phyloP scores from a whole-genome alignment of 202 grass and related monocot species.

The Panicum hallii region DNA sequence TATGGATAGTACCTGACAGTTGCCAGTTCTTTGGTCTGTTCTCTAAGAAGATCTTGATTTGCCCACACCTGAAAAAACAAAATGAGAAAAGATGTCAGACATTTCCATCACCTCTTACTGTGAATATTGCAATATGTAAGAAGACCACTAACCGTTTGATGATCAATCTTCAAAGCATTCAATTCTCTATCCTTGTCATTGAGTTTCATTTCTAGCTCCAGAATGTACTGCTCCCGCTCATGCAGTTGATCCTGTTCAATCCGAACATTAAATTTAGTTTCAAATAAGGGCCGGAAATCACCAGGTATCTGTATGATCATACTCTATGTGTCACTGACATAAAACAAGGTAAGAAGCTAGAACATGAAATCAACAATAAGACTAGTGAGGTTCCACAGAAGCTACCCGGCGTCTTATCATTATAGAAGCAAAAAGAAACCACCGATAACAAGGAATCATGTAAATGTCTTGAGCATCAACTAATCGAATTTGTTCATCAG shows the following conservation, averaged over 20 bases:
- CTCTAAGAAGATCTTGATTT: slow-evolving; percentile 94
- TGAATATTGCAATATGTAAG: slow-evolving; percentile 32
- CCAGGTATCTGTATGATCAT: background rate
- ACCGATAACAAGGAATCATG: background rate
- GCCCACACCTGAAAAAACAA: slow-evolving; percentile 78
- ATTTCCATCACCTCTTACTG: background rate
- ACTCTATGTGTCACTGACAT: background rate
- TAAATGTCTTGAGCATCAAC: slow-evolving; percentile 1
- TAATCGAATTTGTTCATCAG: slow-evolving; percentile 17
- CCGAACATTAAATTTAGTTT: slow-evolving; percentile 22
- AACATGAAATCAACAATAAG: background rate
- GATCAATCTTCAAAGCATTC: slow-evolving; percentile 83
- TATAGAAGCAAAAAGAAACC: slow-evolving; percentile 2
- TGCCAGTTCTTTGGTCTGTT: slow-evolving; percentile 95
- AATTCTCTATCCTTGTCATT: slow-evolving; percentile 82
- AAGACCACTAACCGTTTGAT: slow-evolving; percentile 75
- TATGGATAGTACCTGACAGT: slow-evolving; percentile 64
- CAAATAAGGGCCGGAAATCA: background rate
- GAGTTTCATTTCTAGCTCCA: slow-evolving; percentile 89
- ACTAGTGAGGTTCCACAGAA: background rate
- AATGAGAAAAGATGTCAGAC: slow-evolving; percentile 13
- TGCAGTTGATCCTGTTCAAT: slow-evolving; percentile 85
- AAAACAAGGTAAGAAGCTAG: background rate
- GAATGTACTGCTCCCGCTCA: slow-evolving; percentile 84
- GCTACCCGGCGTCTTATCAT: background rate